phyloP scores from a whole-genome alignment of 208 protist species.

The Crithidia mellificae region DNA sequence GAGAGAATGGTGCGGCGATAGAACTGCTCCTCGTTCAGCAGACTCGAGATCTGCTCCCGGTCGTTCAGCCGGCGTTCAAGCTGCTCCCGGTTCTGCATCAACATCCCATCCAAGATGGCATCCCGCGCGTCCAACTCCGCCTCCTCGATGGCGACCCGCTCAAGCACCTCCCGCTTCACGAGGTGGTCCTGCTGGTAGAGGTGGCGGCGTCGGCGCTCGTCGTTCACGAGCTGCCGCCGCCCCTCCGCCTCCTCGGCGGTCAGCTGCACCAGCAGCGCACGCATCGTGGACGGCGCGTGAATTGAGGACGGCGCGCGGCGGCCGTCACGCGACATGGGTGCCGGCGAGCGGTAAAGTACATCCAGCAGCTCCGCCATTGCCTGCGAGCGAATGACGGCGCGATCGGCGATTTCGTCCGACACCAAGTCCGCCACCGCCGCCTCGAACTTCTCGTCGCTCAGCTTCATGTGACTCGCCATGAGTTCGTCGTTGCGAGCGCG shows the following conservation, averaged over 20 bases:
- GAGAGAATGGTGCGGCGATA: conserved; percentile 58
- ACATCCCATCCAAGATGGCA: conserved; percentile 51
- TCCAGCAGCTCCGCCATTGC: conserved; percentile 66
- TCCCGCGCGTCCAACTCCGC: conserved; percentile 54
- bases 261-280: conserved; percentile 38
- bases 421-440: conserved; percentile 46
- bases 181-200: conserved; percentile 61
- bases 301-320: conserved; percentile 22
- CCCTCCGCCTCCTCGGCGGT: conserved; percentile 48
- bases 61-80: conserved; percentile 65
- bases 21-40: conserved; percentile 69
- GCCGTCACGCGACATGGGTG: conserved; percentile 8
- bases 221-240: conserved; percentile 44
- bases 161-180: conserved; percentile 41
- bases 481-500: conserved; percentile 30
- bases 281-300: conserved; percentile 29
- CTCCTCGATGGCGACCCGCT: conserved; percentile 50
- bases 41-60: conserved; percentile 43
- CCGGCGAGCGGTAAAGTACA: conserved; percentile 34
- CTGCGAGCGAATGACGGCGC: conserved; percentile 52
- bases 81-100: conserved; percentile 53
- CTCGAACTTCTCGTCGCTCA: conserved; percentile 6
- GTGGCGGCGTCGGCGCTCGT: conserved; percentile 54
- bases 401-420: conserved; percentile 54
- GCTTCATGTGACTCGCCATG: conserved; percentile 1